Percentiles rank a stretch among this genome's conserved stretches.
Evolutionary conservation across 2,329 filamentous ascomycete genomes (phyloP).

Genomic region (Botrytis fragariae): DNA sequence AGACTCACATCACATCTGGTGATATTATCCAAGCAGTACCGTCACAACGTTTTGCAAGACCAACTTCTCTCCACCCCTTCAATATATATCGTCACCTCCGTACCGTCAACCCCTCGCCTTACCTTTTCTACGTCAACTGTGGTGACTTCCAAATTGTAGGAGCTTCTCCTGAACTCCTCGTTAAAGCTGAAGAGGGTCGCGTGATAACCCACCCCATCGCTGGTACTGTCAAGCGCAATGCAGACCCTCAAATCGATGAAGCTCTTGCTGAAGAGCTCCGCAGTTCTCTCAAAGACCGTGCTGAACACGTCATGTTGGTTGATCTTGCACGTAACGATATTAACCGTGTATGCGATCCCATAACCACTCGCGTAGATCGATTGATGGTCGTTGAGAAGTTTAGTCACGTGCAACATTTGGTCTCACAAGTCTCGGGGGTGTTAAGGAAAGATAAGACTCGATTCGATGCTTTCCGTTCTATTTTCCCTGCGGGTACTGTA

Average conservation of each 20-base stretch:
- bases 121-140: constrained; percentile 95
- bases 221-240: constrained; percentile 86
- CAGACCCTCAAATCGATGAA: constrained; percentile 77
- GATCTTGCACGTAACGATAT: constrained; percentile 95
- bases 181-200: constrained; percentile 81
- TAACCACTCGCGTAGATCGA: constrained; percentile 84
- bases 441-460: constrained; percentile 78
- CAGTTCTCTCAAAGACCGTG: constrained; percentile 82
- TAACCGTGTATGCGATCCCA: constrained; percentile 90
- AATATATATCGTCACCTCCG: constrained; percentile 96
- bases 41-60: constrained; percentile 86
- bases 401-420: constrained; percentile 94
- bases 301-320: constrained; percentile 96
- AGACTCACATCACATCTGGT: constrained; percentile 84
- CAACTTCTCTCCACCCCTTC: constrained; percentile 90
- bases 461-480: constrained; percentile 93
- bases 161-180: constrained; percentile 89
- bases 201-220: constrained; percentile 97
- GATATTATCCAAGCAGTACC: constrained; percentile 98
- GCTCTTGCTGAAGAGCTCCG: constrained; percentile 73
- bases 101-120: constrained; percentile 96
- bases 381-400: constrained; percentile 95
- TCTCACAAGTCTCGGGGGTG: constrained; percentile 92
- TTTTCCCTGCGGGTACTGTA: constrained; percentile 95
- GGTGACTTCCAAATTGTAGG: constrained; percentile 91